Percentiles rank a stretch among this genome's conserved stretches.
These are phyloP conservation scores for Stemphylium vesicarium DNA, from an alignment of 2,329 filamentous ascomycete species.

Conservation along the genomic window DNA sequence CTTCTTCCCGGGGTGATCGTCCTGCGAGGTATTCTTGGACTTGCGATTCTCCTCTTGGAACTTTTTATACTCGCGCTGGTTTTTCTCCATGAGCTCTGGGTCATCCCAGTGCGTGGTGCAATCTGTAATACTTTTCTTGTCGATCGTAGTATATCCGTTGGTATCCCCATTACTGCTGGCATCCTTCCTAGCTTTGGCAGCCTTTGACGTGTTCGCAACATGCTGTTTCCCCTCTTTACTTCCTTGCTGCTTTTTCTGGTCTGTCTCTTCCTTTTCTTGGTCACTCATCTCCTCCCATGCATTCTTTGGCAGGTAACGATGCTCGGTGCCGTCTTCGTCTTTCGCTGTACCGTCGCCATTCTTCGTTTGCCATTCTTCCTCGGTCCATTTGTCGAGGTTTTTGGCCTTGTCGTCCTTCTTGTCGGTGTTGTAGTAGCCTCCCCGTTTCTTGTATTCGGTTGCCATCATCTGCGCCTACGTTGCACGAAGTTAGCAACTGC, in stretches of 20 bases:
- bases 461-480: constrained; percentile 55
- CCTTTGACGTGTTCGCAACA: constrained; percentile 6
- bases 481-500: background rate
- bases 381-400: constrained; percentile 53
- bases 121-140: constrained; percentile 34
- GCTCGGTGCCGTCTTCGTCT: constrained; percentile 37
- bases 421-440: constrained; percentile 55
- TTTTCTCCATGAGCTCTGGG: constrained; percentile 30
- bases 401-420: constrained; percentile 55
- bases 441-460: constrained; percentile 56
- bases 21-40: constrained; percentile 5
- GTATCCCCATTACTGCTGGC: background rate
- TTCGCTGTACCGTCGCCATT: constrained; percentile 55
- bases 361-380: constrained; percentile 60
- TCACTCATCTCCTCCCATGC: constrained; percentile 58
- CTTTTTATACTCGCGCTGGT: constrained; percentile 35
- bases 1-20: constrained; percentile 21
- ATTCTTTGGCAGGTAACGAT: constrained; percentile 48
- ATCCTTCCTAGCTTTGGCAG: constrained; percentile 5
- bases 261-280: constrained; percentile 46
- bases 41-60: constrained; percentile 32
- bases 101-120: constrained; percentile 45
- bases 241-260: constrained; percentile 54
- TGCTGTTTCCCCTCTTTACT: constrained; percentile 37
- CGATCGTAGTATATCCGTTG: constrained; percentile 14